Conservation (phyloP, 2,329 filamentous ascomycete species). For the Botrytis paeoniae region DNA sequence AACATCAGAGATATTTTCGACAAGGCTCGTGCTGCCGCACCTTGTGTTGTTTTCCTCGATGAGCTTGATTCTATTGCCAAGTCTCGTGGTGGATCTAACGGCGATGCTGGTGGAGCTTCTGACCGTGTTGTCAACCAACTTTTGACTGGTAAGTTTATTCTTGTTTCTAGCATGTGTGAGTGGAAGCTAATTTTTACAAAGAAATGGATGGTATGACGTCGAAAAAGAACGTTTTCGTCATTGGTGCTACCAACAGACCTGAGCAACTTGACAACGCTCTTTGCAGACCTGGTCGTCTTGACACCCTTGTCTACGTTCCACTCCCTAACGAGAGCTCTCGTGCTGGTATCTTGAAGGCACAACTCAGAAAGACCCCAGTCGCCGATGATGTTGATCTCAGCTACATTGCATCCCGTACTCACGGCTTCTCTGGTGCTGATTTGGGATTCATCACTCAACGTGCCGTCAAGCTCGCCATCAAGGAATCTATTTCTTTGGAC, state of each 20-base stretch:
- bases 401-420: conserved; percentile 94
- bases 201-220: conserved; percentile 99
- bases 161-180: conserved; percentile 15
- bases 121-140: conserved; percentile 99
- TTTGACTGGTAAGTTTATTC: conserved; percentile 69
- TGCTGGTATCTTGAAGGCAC: conserved; percentile 85
- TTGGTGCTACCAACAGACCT: conserved; percentile 96
- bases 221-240: conserved; percentile 99
- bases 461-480: conserved; percentile 98
- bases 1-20: conserved; percentile 99
- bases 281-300: conserved; percentile 96
- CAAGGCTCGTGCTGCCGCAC: conserved; percentile 96
- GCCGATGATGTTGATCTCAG: conserved; percentile 80
- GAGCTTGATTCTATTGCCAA: conserved; percentile 99
- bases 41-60: conserved; percentile 97
- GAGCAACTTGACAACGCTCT: conserved; percentile 98
- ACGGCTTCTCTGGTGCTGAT: conserved; percentile 99
- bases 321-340: conserved; percentile 90
- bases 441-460: conserved; percentile 98
- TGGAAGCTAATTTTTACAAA: conserved; percentile 46
- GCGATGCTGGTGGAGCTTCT: conserved; percentile 95
- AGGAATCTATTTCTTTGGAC: conserved; percentile 85
- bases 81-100: conserved; percentile 93
- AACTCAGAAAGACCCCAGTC: conserved; percentile 97
- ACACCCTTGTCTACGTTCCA: conserved; percentile 97